A percentile compares a stretch with the other conserved stretches of the same genome.
Conservation (phyloP, 2,329 filamentous ascomycete species). For the Fusarium humuli region DNA sequence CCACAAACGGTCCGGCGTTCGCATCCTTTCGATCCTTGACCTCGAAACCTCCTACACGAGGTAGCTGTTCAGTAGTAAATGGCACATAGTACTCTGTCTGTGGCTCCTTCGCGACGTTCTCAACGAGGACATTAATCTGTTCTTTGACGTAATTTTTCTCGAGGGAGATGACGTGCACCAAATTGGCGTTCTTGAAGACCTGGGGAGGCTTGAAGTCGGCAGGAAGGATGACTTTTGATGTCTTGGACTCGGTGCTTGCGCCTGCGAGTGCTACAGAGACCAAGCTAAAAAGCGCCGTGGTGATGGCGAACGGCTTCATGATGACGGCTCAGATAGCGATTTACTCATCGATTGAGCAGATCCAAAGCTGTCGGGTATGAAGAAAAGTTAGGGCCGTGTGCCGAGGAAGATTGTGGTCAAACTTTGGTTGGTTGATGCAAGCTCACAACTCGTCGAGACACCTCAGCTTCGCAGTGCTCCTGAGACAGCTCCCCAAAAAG, state of each 20-base stretch:
- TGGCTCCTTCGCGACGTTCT: conserved; percentile 82
- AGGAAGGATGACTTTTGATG: conserved; percentile 70
- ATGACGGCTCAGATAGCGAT: conserved; percentile 44
- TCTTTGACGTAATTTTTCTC: conserved; percentile 94
- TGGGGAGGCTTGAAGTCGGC: conserved; percentile 84
- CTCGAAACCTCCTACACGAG: conserved; percentile 85
- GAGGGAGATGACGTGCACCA: conserved; percentile 89
- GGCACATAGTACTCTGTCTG: conserved; percentile 93
- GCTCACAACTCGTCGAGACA: conserved; percentile 38
- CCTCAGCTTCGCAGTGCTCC: conserved; percentile 42
- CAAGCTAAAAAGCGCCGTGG: conserved; percentile 70
- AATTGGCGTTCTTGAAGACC: conserved; percentile 92
- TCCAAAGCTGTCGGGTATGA: conserved; percentile 36
- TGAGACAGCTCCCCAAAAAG: conserved; percentile 49
- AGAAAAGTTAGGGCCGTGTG: conserved; percentile 25
- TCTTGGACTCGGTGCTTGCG: conserved; percentile 56
- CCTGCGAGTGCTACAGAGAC: conserved; percentile 60
- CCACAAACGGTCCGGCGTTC: conserved; percentile 73
- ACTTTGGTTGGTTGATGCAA: conserved; percentile 30
- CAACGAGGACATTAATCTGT: conserved; percentile 91
- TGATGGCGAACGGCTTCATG: conserved; percentile 61
- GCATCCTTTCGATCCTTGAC: conserved; percentile 91
- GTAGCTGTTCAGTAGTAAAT: conserved; percentile 81
- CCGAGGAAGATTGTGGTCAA: conserved; percentile 23
- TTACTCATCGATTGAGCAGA: conserved; percentile 52